Evolutionary conservation across 2,329 filamentous ascomycete genomes (phyloP), one percentile per base, ranked within the genome.

Genomic region (Cercospora berteroae): DNA sequence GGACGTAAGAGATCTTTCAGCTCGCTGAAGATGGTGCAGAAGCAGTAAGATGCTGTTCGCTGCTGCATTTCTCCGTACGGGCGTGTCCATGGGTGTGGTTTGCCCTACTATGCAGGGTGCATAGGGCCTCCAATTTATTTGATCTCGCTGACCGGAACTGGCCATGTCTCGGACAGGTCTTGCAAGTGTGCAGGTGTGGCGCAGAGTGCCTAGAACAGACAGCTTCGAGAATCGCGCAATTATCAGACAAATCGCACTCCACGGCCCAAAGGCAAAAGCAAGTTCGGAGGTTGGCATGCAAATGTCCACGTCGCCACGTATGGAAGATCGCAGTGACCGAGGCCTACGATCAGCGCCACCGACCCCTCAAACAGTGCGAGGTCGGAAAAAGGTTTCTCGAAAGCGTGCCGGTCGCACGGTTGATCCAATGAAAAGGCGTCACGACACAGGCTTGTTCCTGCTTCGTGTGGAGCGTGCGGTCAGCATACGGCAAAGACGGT

Each of bases 311-410:
- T 58, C 52, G 61, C 61, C 61, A 58, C 61, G 61, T 64, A 58
- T 55, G 44, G 13, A 36, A 52, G 27, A 52, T 36, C 5, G 56
- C 9, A 36, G 4, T 20, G 60, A 56, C 60, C 60, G 60, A 63
- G 60, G 60, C 48, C 39, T 25, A 39, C 25, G 61, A 64, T 64
- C 61, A 64, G 61, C 61, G 61, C 61, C 61, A 64, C 61, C 61
- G 25, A 64, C 61, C 61, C 52, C 61, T 64, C 61, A 57, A 29
- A 48, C 12, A 18, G 31, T 31, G 16, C 42, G 61, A 64, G 36
- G 61, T 57, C 52, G 50, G 50, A 58, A 64, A 42, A 57, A 64
- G 61, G 52, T 44, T 64, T 18, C 6, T 57, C 29, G n/a, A 57
- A 52, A 9, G 55, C 31, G 7, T 63, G 60, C 60, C 61, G 61